Evolutionary conservation across 352 stramenopile species (phyloP), one percentile per base, ranked within the genome.

Genomic region (Thraustochytrium sp.): DNA sequence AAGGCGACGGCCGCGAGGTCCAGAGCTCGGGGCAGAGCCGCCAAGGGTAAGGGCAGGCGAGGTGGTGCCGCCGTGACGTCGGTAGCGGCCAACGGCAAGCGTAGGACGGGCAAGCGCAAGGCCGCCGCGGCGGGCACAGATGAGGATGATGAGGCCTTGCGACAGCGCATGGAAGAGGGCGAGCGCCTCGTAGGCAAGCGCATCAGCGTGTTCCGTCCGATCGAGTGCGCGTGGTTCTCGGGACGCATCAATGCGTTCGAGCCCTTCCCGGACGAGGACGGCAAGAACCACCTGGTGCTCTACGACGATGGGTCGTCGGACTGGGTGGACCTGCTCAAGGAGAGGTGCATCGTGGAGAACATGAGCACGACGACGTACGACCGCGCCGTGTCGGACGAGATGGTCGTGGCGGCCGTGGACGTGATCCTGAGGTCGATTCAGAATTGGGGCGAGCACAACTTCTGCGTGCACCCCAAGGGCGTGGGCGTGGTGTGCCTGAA

Each of bases 401-500:
- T 80, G 31, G 23, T 80, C 18, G 40, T 80, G 1, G 68, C 68
- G 26, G 68, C 48, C 5, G 68, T 80, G 3, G 68, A 80, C 68
- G 68, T 51, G 34, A 48, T 80, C 23, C 44, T 80, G 38, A 23
- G 40, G 1, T 46, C 68, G 23, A 16, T 55, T 23, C 34, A 75
- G 8, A 80, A 72, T 13, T 84, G 75, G 75, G 75, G 75, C 18
- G 18, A 48, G 37, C 75, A 84, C 75, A 76, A 76, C 44, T 84
- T 84, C 31, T 80, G 55, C 44, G 75, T 84, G 21, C 75, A 84
- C 46, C 75, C 75, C 38, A 84, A 84, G 26, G 75, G 75, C n/a
- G 49, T 56, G 23, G 75, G 75, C 26, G 75, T 84, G 23, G 40
- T 84, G 13, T 73, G 55, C 31, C 36, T 53, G 8, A 62, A 75